Conservation (phyloP, 169 alveolate genomes). For the Plasmodium chabaudi region DNA sequence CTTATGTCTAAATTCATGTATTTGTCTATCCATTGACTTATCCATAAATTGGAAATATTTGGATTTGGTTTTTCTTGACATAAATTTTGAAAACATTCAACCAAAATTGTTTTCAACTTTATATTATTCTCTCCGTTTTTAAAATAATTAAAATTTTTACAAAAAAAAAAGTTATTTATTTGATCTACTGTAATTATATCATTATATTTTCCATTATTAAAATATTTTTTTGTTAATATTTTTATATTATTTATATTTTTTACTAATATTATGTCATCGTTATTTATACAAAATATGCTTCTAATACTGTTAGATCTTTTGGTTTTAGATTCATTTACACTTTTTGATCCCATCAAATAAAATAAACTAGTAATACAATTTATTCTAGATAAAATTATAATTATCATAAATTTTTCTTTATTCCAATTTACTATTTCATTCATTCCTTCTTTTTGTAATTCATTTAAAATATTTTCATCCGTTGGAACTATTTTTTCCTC, state of each 20-base stretch:
- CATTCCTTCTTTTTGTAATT: not conserved
- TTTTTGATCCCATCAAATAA: constrained; percentile 42
- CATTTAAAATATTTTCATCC: not conserved
- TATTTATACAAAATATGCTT: constrained; percentile 34
- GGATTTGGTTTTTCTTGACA: constrained; percentile 38
- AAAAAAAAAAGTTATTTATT: constrained; percentile 41
- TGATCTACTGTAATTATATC: constrained; percentile 34
- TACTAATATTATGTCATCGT: constrained; percentile 33
- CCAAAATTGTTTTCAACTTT: constrained; percentile 26
- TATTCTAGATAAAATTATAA: constrained; percentile 37
- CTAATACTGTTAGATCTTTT: constrained; percentile 28
- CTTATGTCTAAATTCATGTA: constrained; percentile 15
- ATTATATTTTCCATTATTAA: constrained; percentile 56
- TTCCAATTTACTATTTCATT: not conserved
- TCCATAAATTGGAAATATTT: constrained; percentile 33
- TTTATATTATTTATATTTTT: constrained; percentile 36
- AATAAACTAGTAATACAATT: constrained; percentile 53
- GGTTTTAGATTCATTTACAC: constrained; percentile 15
- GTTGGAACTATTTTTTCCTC: constrained; percentile 45
- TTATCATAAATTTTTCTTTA: constrained; percentile 11
- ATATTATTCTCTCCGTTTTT: constrained; percentile 34
- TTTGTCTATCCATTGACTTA: constrained; percentile 52
- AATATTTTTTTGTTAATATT: constrained; percentile 19
- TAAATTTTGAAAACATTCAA: constrained; percentile 49
- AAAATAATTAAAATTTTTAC: constrained; percentile 37